Percentiles rank a stretch among this genome's conserved stretches.
phyloP scores from a whole-genome alignment of 306 rosid genomes.

The Erythrophleum fordii region DNA sequence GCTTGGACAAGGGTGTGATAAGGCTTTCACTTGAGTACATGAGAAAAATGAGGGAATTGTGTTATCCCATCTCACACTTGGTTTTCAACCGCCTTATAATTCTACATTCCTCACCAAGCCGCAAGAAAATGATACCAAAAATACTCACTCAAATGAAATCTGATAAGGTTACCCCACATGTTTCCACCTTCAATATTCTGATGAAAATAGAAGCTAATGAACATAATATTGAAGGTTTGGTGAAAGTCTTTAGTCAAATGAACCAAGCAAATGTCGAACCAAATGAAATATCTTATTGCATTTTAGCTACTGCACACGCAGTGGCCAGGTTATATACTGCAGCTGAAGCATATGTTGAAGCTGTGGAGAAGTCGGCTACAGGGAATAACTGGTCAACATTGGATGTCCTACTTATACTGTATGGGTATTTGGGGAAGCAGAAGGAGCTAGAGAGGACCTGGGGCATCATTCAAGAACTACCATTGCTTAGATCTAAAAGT shows the following conservation, averaged over 20 bases:
- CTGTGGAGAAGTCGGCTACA: conserved; percentile 67
- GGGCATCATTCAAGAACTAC: conserved; percentile 63
- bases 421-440: conserved; percentile 75
- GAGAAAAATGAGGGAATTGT: conserved; percentile 88
- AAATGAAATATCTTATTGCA: conserved; percentile 85
- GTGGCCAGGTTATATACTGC: conserved; percentile 76
- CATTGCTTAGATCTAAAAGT: conserved; percentile 78
- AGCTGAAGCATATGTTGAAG: conserved; percentile 77
- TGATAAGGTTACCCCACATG: conserved; percentile 76
- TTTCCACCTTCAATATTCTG: conserved; percentile 88
- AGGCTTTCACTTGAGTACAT: conserved; percentile 83
- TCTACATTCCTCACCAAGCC: conserved; percentile 64
- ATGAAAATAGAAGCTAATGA: conserved; percentile 93
- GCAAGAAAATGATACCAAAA: conserved; percentile 63
- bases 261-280: conserved; percentile 72
- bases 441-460: conserved; percentile 76
- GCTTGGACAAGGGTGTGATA: conserved; percentile 80
- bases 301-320: conserved; percentile 80
- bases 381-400: conserved; percentile 85
- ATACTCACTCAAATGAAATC: conserved; percentile 87
- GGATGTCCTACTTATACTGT: conserved; percentile 73
- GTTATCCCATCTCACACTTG: conserved; percentile 80
- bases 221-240: conserved; percentile 70
- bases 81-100: conserved; percentile 86
- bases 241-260: conserved; percentile 69